Conservation (phyloP, 495 filamentous ascomycete genomes). For the Annulohypoxylon nitens region DNA sequence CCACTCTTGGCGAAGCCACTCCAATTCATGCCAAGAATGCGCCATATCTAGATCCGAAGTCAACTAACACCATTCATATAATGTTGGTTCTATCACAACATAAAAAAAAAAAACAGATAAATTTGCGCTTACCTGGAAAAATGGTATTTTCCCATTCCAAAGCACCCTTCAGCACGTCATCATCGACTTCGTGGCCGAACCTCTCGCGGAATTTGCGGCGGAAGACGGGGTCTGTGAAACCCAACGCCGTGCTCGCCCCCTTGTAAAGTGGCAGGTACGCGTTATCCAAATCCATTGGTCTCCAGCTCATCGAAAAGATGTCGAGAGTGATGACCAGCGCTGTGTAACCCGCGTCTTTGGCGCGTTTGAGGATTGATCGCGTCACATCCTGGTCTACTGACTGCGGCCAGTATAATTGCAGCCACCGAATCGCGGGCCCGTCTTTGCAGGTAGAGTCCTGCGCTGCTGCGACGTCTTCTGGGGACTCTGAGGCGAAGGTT, state of each 20-base stretch:
- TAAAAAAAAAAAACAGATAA: neutral
- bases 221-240: neutral
- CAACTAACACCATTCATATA: neutral
- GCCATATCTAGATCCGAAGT: neutral
- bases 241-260: neutral
- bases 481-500: neutral
- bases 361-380: neutral
- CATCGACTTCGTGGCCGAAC: neutral
- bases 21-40: neutral
- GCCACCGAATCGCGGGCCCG: neutral
- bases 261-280: neutral
- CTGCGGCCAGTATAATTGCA: neutral
- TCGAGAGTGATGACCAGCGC: neutral
- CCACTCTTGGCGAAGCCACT: neutral
- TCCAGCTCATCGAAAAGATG: neutral
- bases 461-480: neutral
- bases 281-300: neutral
- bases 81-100: neutral
- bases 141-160: neutral
- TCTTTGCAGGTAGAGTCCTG: neutral
- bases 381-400: neutral
- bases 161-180: neutral
- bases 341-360: neutral
- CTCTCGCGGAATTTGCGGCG: neutral
- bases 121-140: neutral